Conservation (phyloP, 148 eudicot genomes). For the Rhododendron ovatum region DNA sequence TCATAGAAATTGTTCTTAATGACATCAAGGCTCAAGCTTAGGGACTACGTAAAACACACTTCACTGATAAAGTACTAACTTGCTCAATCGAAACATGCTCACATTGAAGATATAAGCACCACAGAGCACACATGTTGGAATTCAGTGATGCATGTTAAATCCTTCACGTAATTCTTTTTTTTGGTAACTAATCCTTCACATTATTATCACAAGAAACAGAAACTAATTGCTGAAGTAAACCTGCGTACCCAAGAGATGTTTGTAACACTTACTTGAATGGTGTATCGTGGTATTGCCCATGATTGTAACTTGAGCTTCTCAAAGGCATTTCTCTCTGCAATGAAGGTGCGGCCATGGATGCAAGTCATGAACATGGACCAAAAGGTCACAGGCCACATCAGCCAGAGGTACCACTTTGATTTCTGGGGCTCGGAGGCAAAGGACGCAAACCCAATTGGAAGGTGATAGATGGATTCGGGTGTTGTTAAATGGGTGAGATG, state of each 20-base stretch:
- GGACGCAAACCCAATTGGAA: slow-evolving; percentile 33
- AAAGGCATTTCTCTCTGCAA: slow-evolving; percentile 37
- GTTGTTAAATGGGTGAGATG: slow-evolving; percentile 46
- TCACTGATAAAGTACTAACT: background rate
- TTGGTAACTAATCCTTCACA: no score
- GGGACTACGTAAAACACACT: background rate
- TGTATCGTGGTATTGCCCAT: slow-evolving; percentile 49
- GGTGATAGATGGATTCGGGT: slow-evolving; percentile 34
- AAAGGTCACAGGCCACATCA: slow-evolving; percentile 34
- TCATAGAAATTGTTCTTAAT: background rate
- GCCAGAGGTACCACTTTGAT: slow-evolving; percentile 27
- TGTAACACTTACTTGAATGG: slow-evolving; percentile 27
- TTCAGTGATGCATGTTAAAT: background rate
- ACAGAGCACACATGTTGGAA: background rate
- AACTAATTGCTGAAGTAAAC: background rate
- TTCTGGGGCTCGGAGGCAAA: slow-evolving; percentile 35
- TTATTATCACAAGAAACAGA: background rate
- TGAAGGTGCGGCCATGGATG: slow-evolving; percentile 17
- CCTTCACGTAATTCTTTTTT: background rate
- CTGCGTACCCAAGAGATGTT: background rate
- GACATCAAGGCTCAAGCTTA: background rate
- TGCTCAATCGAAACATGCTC: background rate
- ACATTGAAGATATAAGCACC: background rate
- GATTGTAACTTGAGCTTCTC: slow-evolving; percentile 43
- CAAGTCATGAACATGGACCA: slow-evolving; percentile 31